A percentile compares a stretch with the other conserved stretches of the same genome.
Evolutionary conservation across 257 asterid species (phyloP).

Genomic region (Lithospermum erythrorhizon): DNA sequence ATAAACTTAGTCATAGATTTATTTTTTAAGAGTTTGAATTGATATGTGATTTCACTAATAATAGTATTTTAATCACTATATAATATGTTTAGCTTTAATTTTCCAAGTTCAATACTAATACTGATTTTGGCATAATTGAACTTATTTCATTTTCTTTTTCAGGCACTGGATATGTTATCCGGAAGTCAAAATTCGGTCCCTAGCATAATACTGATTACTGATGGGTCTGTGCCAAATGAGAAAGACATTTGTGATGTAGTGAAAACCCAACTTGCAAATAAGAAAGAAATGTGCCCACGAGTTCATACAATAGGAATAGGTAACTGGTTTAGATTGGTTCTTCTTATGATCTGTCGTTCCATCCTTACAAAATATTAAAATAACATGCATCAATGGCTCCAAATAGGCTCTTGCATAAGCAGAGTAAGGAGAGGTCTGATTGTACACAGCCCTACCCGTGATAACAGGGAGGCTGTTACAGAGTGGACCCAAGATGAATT

Average conservation of each 20-base stretch:
- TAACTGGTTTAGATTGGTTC: constrained; percentile 11
- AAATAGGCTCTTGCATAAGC: too few relatives aligned
- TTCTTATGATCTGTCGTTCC: not conserved
- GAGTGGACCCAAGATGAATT: too few relatives aligned
- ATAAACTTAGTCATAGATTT: too few relatives aligned
- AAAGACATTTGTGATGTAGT: constrained; percentile 55
- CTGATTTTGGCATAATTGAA: not conserved
- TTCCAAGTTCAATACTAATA: too few relatives aligned
- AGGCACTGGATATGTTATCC: constrained; percentile 74
- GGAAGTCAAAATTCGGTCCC: constrained; percentile 43
- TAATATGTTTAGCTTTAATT: too few relatives aligned
- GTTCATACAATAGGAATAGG: constrained; percentile 88
- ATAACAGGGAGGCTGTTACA: too few relatives aligned
- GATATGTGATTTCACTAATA: too few relatives aligned
- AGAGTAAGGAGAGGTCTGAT: too few relatives aligned
- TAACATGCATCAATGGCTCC: not conserved
- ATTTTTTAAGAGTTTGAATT: too few relatives aligned
- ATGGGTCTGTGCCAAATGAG: constrained; percentile 91
- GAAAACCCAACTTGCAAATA: constrained; percentile 37
- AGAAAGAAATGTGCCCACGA: constrained; percentile 45
- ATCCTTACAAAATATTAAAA: not conserved
- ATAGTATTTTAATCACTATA: too few relatives aligned
- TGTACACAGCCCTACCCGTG: too few relatives aligned
- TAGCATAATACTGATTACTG: constrained; percentile 66
- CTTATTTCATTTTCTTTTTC: constrained; percentile 19